A percentile compares a stretch with the other conserved stretches of the same genome.
phyloP scores from a whole-genome alignment of 2,329 filamentous ascomycete genomes.

The Fusarium sp. region DNA sequence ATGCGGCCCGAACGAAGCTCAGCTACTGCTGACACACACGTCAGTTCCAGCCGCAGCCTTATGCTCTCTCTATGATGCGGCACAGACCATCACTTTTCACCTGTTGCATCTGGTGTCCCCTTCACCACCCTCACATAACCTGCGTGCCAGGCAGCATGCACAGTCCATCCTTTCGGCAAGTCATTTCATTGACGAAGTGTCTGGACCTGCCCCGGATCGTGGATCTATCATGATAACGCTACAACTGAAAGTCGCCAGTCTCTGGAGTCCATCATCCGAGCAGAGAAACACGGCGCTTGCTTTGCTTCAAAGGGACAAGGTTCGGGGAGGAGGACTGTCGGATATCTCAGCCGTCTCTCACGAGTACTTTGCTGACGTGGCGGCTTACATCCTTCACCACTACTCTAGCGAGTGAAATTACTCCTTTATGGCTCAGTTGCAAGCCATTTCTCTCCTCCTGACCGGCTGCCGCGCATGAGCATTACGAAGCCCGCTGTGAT shows the following conservation, averaged over 20 bases:
- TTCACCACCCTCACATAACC: background rate
- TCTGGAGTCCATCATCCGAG: conserved; percentile 25
- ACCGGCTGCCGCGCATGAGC: background rate
- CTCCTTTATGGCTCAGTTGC: background rate
- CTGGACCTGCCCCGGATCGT: conserved; percentile 13
- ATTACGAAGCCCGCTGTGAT: background rate
- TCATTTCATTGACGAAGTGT: conserved; percentile 4
- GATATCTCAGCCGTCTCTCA: conserved; percentile 18
- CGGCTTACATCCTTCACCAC: conserved; percentile 17
- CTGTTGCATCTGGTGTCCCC: conserved; percentile 3
- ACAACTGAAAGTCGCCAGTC: conserved; percentile 15
- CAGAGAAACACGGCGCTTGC: conserved; percentile 11
- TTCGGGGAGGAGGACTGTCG: conserved; percentile 24
- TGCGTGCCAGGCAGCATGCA: background rate
- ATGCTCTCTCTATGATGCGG: conserved; percentile 9
- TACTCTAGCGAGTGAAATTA: conserved; percentile 9
- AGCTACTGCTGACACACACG: background rate
- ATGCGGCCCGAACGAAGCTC: background rate
- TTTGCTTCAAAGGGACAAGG: conserved; percentile 14
- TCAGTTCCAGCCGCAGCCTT: conserved; percentile 5
- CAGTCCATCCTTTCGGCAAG: conserved; percentile 11
- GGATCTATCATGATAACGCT: conserved; percentile 17
- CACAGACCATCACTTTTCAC: background rate
- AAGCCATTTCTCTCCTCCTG: background rate
- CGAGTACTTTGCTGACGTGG: conserved; percentile 35